phyloP scores from a whole-genome alignment of 495 filamentous ascomycete genomes.

The Hypoxylon lenormandii region DNA sequence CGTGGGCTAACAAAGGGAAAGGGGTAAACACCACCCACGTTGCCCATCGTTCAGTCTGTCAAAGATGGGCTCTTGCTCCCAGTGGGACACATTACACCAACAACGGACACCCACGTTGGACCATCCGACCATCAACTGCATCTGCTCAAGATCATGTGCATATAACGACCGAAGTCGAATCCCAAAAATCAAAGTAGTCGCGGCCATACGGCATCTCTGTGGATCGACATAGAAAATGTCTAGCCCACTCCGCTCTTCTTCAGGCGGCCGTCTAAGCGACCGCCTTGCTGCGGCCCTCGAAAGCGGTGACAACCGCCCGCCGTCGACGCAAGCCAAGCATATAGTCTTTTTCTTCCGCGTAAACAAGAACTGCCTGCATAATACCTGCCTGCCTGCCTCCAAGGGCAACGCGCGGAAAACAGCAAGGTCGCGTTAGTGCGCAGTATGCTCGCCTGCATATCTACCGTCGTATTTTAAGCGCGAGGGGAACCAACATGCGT shows the following conservation, averaged over 20 bases:
- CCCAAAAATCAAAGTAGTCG: background rate
- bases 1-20: background rate
- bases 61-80: background rate
- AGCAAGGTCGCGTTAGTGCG: background rate
- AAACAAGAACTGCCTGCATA: background rate
- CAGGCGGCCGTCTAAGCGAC: conserved; percentile 32
- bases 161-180: background rate
- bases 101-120: conserved; percentile 3
- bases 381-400: background rate
- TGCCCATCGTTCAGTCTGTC: no score
- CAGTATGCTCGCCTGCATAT: background rate
- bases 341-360: background rate
- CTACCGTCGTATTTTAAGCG: conserved; percentile 22
- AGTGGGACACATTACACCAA: background rate
- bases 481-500: background rate
- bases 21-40: background rate
- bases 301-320: conserved; percentile 22
- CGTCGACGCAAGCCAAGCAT: background rate
- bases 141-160: conserved; percentile 18
- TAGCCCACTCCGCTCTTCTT: conserved; percentile 25
- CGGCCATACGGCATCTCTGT: background rate
- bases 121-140: conserved; percentile 1
- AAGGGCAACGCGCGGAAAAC: background rate
- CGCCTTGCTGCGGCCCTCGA: conserved; percentile 13
- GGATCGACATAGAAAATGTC: background rate